Base-by-base conservation (phyloP, 2,329 filamentous ascomycete species). In the Penicillium corylophilum region DNA sequence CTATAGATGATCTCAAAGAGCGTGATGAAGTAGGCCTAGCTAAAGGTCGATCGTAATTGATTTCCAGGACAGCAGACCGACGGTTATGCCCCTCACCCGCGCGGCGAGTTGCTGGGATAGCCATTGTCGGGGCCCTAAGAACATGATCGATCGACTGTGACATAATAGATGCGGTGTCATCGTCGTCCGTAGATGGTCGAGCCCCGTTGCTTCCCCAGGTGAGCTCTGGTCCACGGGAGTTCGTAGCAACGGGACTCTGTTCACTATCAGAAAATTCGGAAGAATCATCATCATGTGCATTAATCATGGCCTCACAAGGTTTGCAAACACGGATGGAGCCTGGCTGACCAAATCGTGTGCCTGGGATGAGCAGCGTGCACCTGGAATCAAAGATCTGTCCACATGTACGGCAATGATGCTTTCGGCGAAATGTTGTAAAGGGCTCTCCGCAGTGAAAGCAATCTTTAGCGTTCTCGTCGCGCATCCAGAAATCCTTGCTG, bases 361-460 rank as follows among this genome's bases (percentile, higher is more conserved):
- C 94, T 5, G 90, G 83, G 22, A 97, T 90, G n/a, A 93, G 85
- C 5, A 88, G 88, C 0, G 93, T 99, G 73, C 94, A 99, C 70
- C 95, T 95, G 4, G 90, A 89, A 71, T 97, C 94, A 66, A 99
- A 99, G 40, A 99, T 99, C 66, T 95, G 95, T n/a, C 94, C 94
- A 68, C 94, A 99, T 0, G 83, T 83, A 55, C 95, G 86, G 70
- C 94, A 99, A 71, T 99, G 94, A 70, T 99, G 94, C 68, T 99
- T 99, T 59, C 94, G 85, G 53, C 94, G 84, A 68, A 97, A 97
- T 1, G 93, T 94, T 0, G 90, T 91, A 66, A 99, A 99, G 2
- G 89, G 82, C 52, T 90, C 88, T 40, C 90, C 90, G 64, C 94
- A 99, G 40, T 90, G 83, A 68, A 96, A 99, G 66, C 94, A 99